Conservation (phyloP, 1,284 basidiomycete species). For the Quambalaria eucalypti region DNA sequence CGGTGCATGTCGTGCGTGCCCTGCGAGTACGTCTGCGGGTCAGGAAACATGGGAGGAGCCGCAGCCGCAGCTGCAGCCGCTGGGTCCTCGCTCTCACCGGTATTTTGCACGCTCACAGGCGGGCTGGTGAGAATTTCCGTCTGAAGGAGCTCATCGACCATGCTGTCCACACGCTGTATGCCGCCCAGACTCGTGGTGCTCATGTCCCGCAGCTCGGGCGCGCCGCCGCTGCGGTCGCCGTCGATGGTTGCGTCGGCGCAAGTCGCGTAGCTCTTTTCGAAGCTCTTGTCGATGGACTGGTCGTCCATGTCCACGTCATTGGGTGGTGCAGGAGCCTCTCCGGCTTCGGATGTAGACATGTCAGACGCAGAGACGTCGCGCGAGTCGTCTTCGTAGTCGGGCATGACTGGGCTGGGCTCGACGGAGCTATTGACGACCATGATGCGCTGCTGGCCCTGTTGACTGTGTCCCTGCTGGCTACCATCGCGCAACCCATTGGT, state of each 20-base stretch:
- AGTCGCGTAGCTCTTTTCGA: not conserved
- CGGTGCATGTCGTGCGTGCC: not conserved
- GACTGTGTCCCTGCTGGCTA: not conserved
- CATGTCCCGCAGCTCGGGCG: conserved; percentile 2
- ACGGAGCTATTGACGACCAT: not conserved
- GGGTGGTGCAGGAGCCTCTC: not conserved
- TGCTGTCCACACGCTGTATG: conserved; percentile 33
- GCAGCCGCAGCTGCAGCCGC: not conserved
- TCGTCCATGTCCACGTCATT: not conserved
- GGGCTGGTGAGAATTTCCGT: conserved; percentile 31
- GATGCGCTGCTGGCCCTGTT: not conserved
- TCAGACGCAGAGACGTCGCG: not conserved
- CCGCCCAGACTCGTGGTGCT: conserved; percentile 17
- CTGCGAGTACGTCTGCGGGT: not conserved
- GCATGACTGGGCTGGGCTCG: not conserved
- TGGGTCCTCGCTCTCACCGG: not conserved
- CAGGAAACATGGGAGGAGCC: not conserved
- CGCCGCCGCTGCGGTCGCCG: too few relatives aligned
- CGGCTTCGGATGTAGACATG: not conserved
- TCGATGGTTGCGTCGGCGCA: not conserved
- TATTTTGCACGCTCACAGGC: not conserved
- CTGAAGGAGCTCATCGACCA: conserved; percentile 39
- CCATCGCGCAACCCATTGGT: too few relatives aligned
- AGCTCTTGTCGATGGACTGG: not conserved
- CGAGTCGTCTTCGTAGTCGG: conserved; percentile 5